Evolutionary conservation across 805 yeast genomes (phyloP).

Genomic region (Candida saitoana): DNA sequence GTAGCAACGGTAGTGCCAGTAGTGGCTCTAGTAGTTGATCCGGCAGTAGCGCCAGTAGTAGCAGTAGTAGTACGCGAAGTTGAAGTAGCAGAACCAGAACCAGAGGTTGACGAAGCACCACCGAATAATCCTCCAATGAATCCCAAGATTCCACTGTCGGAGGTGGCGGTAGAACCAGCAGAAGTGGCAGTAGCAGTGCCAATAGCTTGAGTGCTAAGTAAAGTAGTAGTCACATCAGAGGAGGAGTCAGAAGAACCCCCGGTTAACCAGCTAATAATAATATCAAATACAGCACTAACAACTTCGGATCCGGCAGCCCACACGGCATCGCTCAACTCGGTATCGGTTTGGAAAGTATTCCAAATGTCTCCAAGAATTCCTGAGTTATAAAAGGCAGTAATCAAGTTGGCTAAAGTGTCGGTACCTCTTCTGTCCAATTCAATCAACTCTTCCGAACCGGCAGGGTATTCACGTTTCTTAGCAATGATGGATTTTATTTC

Average conservation of each 20-base stretch:
- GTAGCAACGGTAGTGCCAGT: conserved; percentile 8
- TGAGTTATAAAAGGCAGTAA: conserved; percentile 3
- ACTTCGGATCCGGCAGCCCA: not conserved
- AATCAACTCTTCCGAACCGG: conserved; percentile 1
- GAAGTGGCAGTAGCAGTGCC: conserved; percentile 10
- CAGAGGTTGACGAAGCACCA: conserved; percentile 1
- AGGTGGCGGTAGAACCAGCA: not conserved
- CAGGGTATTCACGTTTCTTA: conserved; percentile 3
- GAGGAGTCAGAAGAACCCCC: conserved; percentile 10
- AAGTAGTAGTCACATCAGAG: conserved; percentile 7
- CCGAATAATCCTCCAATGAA: not conserved
- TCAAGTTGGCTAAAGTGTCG: not conserved
- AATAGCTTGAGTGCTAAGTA: conserved; percentile 8
- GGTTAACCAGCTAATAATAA: conserved; percentile 7
- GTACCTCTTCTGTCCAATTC: conserved; percentile 4
- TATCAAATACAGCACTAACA: conserved; percentile 1
- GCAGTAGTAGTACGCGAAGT: conserved; percentile 9
- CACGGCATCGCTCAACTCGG: conserved; percentile 1
- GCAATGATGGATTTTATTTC: not conserved
- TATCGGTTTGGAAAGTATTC: not conserved
- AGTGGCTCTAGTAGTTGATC: conserved; percentile 8
- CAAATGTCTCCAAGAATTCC: conserved; percentile 3
- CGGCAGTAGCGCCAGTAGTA: conserved; percentile 23
- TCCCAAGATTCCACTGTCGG: not conserved
- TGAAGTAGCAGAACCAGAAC: not conserved